Base-by-base conservation (phyloP, 2,329 filamentous ascomycete genomes). In the Ceratocystis variospora region DNA sequence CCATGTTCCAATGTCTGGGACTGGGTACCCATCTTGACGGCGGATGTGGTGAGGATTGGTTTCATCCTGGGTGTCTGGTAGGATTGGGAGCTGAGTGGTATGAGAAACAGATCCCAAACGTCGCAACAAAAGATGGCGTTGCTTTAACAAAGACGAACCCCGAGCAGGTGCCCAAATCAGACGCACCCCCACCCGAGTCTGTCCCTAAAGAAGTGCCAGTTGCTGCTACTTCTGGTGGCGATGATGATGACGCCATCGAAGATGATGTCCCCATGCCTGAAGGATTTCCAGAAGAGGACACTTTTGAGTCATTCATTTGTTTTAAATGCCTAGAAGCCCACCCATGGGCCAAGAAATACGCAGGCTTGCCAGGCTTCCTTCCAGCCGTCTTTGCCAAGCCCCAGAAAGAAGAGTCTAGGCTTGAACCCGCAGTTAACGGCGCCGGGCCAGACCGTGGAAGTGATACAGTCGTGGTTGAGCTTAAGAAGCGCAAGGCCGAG, bases 11-110 rank as follows among this genome's bases (percentile, higher is more conserved):
- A 75, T 99, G 94, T 73, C 75, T 97, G 1, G 93, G 93, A 0
- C 78, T 97, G 0, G 91, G 90, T 0, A 87, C 85, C 0, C 80
- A 83, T 12, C 88, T 93, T 70, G 86, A 87, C 0, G 92, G 92
- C 17, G 93, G 92, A 3, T 97, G 93, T 75, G 93, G 93, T 12
- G 93, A 97, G 77, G 93, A 97, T 73, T 97, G 93, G 93, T 97
- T 90, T 81, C 93, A 97, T 77, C 90, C 93, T 0, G 91, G 94
- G 69, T 97, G 93, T 73, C 78, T 97, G 6, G 84, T 96, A 62
- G 92, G 92, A 5, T 77, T 95, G 70, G 85, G 87, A 0, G 83
- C 90, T 10, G 82, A 85, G 68, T 92, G 88, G 85, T 85, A 80
- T 69, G 85, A 87, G 72, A 80, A 77, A 72, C 64, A 71, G n/a